Evolutionary conservation across 768 basidiomycete genomes (phyloP), one percentile per base, ranked within the genome.

Genomic region (Naematelia aurantialba): DNA sequence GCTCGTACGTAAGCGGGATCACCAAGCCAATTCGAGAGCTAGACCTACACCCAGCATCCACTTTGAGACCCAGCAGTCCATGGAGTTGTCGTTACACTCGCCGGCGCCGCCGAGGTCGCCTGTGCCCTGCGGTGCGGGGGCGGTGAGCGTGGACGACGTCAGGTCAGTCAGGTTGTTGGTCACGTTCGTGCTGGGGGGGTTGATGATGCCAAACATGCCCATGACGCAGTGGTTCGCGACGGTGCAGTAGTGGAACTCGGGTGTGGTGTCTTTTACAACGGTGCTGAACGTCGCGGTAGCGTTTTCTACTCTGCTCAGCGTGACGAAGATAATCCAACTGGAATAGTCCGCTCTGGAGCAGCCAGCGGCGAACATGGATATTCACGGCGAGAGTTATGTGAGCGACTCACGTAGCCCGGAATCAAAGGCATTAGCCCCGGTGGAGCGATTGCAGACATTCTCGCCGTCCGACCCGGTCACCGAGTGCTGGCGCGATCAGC

Each of bases 201-300:
- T 72, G 62, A 69, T 52, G 27, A 69, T 52, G 3, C 67, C 67
- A 52, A 67, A 72, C 70, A 72, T 69, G 19, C 70, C 70, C 1
- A 51, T 61, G 1, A 52, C 27, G 50, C 70, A 72, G 60, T 72
- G 70, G 13, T 13, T 60, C 2, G 52, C 50, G 48, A 69, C 67
- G 25, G 63, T 63, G 48, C 70, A 72, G 52, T 67, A 72, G 56
- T 62, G 58, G n/a, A 58, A 51, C 21, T 55, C 34, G 5, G 57
- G 47, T 42, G 51, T 48, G 30, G 52, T 48, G 39, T 52, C 59
- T 19, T 45, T 52, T 45, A 61, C 48, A 2, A 21, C 45, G 19
- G 42, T 25, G 11, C 27, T n/a, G 59, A 67, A 72, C 1, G 50
- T 65, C 11, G 59, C 57, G 13, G 67, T 63, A 45, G 70, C 70